Evolutionary conservation across 352 stramenopile genomes (phyloP), one percentile per base, ranked within the genome.

Genomic region (Detonula confervacea): DNA sequence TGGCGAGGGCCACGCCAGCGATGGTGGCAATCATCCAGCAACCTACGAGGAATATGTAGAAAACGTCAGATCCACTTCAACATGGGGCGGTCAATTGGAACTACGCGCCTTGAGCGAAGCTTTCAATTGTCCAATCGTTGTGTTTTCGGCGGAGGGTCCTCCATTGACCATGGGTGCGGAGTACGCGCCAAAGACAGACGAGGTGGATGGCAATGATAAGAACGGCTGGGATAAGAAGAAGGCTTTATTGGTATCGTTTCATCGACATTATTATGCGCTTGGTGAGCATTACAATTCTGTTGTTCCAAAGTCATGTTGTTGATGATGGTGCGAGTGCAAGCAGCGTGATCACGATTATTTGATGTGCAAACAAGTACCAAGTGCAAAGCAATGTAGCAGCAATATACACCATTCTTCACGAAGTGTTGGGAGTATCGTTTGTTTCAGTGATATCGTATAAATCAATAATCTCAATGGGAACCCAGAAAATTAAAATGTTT

Each of bases 221-320:
- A 18, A 55, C n/a, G 54, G 72, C 20, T 82, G 83, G n/a, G 62
- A 94, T 56, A 65, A 73, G 7, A 86, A 91, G 22, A 84, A 94
- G 63, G 90, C 95, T 5, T 92, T 99, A 49, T 88, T 95, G 65
- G 80, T 99, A 59, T 97, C 96, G 20, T 98, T 96, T 87, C 97
- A 99, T 84, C 83, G 97, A 67, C 95, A 99, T 87, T 99, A 98
- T 87, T 99, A 98, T 91, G 95, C 97, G 35, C 92, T 99, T 35
- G 97, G 97, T n/a, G 97, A 98, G 79, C 97, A 99, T 87, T 99
- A 99, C 85, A 99, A 99, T 93, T 98, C 96, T 37, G 95, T 99
- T 29, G 77, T 90, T 39, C 49, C 69, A 46, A 64, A 54, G n/a
- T 42, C 5, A 42, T 42, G 33, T n/a, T n/a, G n/a, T n/a, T n/a